Conservation (phyloP, 257 asterid species). For the Gynochthodes officinalis region DNA sequence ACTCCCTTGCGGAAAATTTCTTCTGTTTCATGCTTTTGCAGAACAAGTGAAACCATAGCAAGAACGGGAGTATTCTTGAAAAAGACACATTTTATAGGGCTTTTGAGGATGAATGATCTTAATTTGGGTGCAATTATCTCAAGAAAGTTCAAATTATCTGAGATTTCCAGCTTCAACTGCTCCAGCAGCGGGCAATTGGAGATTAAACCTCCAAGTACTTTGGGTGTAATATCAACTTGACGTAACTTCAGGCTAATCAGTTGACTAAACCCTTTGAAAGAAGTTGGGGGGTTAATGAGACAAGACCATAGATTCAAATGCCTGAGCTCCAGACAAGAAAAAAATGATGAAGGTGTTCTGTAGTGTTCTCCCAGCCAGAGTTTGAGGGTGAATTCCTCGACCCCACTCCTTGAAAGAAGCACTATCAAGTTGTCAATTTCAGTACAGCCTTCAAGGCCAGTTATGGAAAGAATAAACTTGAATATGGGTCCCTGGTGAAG, state of each 20-base stretch:
- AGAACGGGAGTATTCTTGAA: constrained; percentile 8
- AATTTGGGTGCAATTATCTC: constrained; percentile 20
- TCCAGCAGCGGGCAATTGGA: constrained; percentile 12
- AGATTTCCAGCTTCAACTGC: constrained; percentile 7
- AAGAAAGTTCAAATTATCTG: not conserved
- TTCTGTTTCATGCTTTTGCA: not conserved
- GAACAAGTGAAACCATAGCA: not conserved
- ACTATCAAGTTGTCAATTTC: constrained; percentile 21
- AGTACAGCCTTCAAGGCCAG: constrained; percentile 9
- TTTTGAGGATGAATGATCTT: not conserved
- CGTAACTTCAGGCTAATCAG: constrained; percentile 1
- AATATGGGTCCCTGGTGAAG: constrained; percentile 21
- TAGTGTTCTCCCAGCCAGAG: not conserved
- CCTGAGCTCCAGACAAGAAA: not conserved
- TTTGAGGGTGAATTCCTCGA: constrained; percentile 9
- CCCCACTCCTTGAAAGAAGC: constrained; percentile 13
- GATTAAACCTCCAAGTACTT: constrained; percentile 14
- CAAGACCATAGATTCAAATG: constrained; percentile 8
- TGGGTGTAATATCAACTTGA: constrained; percentile 1
- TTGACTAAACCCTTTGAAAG: constrained; percentile 19
- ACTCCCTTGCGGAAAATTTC: not conserved
- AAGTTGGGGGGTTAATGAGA: not conserved
- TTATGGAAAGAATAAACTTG: constrained; percentile 19
- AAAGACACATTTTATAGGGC: not conserved
- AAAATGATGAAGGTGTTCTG: constrained; percentile 22